Evolutionary conservation across 2,329 filamentous ascomycete genomes (phyloP).

Genomic region (Tolypocladium guangdongense): DNA sequence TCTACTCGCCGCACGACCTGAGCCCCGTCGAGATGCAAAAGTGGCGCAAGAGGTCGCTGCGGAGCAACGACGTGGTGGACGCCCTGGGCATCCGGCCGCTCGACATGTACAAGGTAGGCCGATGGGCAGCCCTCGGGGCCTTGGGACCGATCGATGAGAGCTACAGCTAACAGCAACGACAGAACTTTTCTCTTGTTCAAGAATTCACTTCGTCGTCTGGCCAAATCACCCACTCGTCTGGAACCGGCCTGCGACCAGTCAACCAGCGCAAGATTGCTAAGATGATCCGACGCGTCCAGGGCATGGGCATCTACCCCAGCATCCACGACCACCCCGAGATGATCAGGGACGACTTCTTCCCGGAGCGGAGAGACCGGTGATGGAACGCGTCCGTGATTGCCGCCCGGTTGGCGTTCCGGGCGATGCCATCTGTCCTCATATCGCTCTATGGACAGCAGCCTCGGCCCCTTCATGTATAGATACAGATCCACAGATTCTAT

Average conservation of each 20-base stretch:
- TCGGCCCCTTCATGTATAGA: slow-evolving; percentile 21
- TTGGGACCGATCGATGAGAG: background rate
- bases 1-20: slow-evolving; percentile 86
- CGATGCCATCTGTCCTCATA: background rate
- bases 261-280: slow-evolving; percentile 93
- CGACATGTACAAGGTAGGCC: slow-evolving; percentile 70
- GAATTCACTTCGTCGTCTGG: slow-evolving; percentile 81
- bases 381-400: background rate
- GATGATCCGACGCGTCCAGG: slow-evolving; percentile 79
- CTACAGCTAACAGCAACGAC: slow-evolving; percentile 1
- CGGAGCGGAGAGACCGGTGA: slow-evolving; percentile 5
- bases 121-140: background rate
- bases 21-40: slow-evolving; percentile 68
- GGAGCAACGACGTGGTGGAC: slow-evolving; percentile 65
- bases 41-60: slow-evolving; percentile 54
- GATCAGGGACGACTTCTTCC: slow-evolving; percentile 35
- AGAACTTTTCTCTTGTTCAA: slow-evolving; percentile 90
- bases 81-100: slow-evolving; percentile 68
- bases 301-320: slow-evolving; percentile 83
- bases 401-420: background rate
- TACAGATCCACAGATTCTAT: slow-evolving; percentile 16
- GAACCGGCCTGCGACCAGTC: slow-evolving; percentile 71
- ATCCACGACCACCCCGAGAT: slow-evolving; percentile 84
- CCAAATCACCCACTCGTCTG: slow-evolving; percentile 64
- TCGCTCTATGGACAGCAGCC: slow-evolving; percentile 24